phyloP scores from a whole-genome alignment of 2,329 filamentous ascomycete genomes.

The Aspergillus sp. region DNA sequence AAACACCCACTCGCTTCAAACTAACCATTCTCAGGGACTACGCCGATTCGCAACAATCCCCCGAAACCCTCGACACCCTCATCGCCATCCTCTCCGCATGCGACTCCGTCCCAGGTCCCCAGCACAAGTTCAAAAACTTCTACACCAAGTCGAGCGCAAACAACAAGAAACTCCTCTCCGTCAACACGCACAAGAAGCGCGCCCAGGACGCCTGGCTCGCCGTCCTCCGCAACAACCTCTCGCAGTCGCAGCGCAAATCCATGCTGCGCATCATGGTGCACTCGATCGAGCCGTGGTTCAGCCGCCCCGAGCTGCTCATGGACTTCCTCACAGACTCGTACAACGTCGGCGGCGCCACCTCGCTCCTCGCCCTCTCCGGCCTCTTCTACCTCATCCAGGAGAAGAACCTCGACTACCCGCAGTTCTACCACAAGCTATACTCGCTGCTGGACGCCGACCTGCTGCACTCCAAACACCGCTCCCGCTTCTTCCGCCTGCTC shows the following conservation, averaged over 20 bases:
- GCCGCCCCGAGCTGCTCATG: constrained; percentile 81
- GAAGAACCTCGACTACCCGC: constrained; percentile 92
- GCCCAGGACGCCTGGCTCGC: constrained; percentile 86
- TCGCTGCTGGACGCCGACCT: constrained; percentile 82
- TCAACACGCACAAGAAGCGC: constrained; percentile 70
- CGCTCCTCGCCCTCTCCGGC: constrained; percentile 83
- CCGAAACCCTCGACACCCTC: constrained; percentile 32
- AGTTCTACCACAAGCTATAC: constrained; percentile 92
- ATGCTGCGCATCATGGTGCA: constrained; percentile 73
- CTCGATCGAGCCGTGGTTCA: constrained; percentile 85
- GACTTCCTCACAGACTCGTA: constrained; percentile 97
- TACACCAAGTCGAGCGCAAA: constrained; percentile 56
- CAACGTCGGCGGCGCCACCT: constrained; percentile 78
- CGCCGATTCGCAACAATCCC: constrained; percentile 22
- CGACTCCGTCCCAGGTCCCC: constrained; percentile 62
- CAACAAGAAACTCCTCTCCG: constrained; percentile 65
- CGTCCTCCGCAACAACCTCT: constrained; percentile 64
- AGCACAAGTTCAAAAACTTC: constrained; percentile 37
- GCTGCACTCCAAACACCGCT: constrained; percentile 90
- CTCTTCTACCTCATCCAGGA: constrained; percentile 93
- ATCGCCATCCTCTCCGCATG: constrained; percentile 48
- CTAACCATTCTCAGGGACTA: constrained; percentile 30
- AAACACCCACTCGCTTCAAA: neutral
- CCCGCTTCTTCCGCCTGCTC: constrained; percentile 86
- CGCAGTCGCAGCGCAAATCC: constrained; percentile 72